phyloP scores from a whole-genome alignment of 495 filamentous ascomycete genomes.

The Penicillium cataractarum region DNA sequence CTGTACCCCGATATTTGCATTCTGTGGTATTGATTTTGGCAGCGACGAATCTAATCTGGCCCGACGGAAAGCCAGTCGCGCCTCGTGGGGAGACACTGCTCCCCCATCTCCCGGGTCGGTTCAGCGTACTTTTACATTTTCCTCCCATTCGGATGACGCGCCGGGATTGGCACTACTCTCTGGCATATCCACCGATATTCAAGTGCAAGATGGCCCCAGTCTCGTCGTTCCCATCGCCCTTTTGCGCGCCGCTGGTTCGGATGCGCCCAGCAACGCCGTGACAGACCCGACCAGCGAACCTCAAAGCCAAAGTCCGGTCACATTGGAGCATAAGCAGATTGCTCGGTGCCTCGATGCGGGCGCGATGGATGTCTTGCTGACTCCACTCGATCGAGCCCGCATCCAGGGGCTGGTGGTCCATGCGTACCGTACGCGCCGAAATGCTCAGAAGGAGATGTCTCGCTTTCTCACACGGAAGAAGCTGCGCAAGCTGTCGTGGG shows the following conservation, averaged over 20 bases:
- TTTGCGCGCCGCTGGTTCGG: conserved; percentile 47
- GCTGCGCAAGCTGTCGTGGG: conserved; percentile 85
- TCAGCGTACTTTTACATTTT: conserved; percentile 49
- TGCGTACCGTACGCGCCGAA: conserved; percentile 77
- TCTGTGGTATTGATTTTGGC: conserved; percentile 65
- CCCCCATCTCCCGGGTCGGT: conserved; percentile 42
- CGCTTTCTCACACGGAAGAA: conserved; percentile 65
- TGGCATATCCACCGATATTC: conserved; percentile 69
- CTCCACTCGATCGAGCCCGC: conserved; percentile 70
- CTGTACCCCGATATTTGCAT: conserved; percentile 72
- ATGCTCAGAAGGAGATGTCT: conserved; percentile 68
- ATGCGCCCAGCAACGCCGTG: conserved; percentile 25
- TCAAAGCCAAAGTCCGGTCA: conserved; percentile 39
- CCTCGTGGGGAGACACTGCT: conserved; percentile 39
- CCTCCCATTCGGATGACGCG: conserved; percentile 56
- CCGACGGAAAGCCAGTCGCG: conserved; percentile 44
- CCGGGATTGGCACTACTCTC: conserved; percentile 72
- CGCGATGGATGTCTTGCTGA: conserved; percentile 80
- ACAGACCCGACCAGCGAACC: conserved; percentile 37
- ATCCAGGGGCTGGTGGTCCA: conserved; percentile 76
- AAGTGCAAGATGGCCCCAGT: conserved; percentile 70
- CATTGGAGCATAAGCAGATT: conserved; percentile 49
- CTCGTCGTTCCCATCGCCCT: conserved; percentile 75
- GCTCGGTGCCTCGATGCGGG: conserved; percentile 80
- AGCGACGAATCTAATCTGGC: conserved; percentile 35